Percentiles rank a stretch among this genome's conserved stretches.
Evolutionary conservation across 805 yeast genomes (phyloP).

Genomic region (Nakazawaea ernobii): DNA sequence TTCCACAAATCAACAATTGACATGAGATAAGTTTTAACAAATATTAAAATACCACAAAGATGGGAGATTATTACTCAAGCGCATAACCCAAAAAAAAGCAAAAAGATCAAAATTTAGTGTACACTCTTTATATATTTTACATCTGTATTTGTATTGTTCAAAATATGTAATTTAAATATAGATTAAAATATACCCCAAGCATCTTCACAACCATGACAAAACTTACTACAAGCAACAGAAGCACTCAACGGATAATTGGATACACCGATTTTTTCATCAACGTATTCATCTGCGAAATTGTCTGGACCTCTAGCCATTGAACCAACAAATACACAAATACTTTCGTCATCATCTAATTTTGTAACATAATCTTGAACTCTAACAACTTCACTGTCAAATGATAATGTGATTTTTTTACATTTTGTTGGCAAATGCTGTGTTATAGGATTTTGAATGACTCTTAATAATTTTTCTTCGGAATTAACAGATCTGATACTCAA

Average conservation of each 20-base stretch:
- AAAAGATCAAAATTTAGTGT: too few species aligned
- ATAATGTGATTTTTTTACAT: conserved; percentile 87
- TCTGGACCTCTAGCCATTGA: conserved; percentile 99
- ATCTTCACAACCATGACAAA: conserved; percentile 98
- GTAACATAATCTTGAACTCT: conserved; percentile 84
- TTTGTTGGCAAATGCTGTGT: conserved; percentile 95
- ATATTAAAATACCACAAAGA: too few species aligned
- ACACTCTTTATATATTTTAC: too few species aligned
- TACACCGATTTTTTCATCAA: conserved; percentile 93
- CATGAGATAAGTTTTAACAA: not conserved
- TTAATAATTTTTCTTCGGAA: conserved; percentile 88
- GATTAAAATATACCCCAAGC: conserved; percentile 76
- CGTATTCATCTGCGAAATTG: conserved; percentile 93
- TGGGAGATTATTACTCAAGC: too few species aligned
- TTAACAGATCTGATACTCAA: conserved; percentile 90
- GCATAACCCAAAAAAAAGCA: too few species aligned
- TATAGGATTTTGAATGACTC: conserved; percentile 94
- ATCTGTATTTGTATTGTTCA: not conserved
- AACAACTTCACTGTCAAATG: conserved; percentile 85
- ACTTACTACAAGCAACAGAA: conserved; percentile 95
- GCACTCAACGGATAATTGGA: conserved; percentile 95
- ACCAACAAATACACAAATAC: conserved; percentile 97
- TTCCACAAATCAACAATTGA: not conserved
- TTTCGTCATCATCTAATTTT: conserved; percentile 79
- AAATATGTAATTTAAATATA: not conserved